Evolutionary conservation across 2,329 filamentous ascomycete genomes (phyloP).

Genomic region (Graphiopsis chlorocephala): DNA sequence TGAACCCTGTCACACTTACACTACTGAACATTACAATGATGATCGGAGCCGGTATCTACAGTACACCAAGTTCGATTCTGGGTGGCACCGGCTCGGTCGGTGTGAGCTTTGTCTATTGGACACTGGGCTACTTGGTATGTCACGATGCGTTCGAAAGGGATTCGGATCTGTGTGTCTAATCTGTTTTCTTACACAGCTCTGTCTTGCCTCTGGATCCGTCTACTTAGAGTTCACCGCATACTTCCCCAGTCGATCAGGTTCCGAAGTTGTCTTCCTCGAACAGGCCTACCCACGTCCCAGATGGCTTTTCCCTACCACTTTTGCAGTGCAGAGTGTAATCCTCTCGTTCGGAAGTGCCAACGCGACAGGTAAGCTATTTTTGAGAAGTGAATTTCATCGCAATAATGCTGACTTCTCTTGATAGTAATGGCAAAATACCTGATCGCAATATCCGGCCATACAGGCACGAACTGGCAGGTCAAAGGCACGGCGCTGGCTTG

Average conservation of each 20-base stretch:
- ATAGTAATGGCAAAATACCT: slow-evolving; percentile 58
- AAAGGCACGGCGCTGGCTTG: slow-evolving; percentile 65
- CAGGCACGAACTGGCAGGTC: slow-evolving; percentile 58
- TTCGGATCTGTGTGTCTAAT: background rate
- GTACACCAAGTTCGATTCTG: slow-evolving; percentile 51
- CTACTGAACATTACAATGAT: slow-evolving; percentile 58
- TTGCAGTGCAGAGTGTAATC: slow-evolving; percentile 62
- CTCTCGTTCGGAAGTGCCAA: slow-evolving; percentile 67
- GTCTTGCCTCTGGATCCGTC: slow-evolving; percentile 36
- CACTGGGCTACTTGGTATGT: slow-evolving; percentile 61
- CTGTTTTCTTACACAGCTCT: background rate
- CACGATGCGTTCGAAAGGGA: background rate
- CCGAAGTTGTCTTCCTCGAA: slow-evolving; percentile 66
- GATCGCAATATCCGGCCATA: slow-evolving; percentile 54
- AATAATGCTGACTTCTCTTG: background rate
- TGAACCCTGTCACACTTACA: slow-evolving; percentile 55
- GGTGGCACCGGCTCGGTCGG: slow-evolving; percentile 60
- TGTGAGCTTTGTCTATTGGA: slow-evolving; percentile 62
- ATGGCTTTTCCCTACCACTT: slow-evolving; percentile 63
- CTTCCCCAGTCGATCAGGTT: slow-evolving; percentile 61
- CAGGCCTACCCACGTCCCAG: slow-evolving; percentile 64
- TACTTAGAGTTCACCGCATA: slow-evolving; percentile 65
- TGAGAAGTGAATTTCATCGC: background rate
- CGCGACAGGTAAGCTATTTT: slow-evolving; percentile 43
- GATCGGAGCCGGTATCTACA: slow-evolving; percentile 50